Percentiles rank a stretch among this genome's conserved stretches.
Evolutionary conservation across 139 green algal species (phyloP).

Genomic region (Coelastrella sp.): DNA sequence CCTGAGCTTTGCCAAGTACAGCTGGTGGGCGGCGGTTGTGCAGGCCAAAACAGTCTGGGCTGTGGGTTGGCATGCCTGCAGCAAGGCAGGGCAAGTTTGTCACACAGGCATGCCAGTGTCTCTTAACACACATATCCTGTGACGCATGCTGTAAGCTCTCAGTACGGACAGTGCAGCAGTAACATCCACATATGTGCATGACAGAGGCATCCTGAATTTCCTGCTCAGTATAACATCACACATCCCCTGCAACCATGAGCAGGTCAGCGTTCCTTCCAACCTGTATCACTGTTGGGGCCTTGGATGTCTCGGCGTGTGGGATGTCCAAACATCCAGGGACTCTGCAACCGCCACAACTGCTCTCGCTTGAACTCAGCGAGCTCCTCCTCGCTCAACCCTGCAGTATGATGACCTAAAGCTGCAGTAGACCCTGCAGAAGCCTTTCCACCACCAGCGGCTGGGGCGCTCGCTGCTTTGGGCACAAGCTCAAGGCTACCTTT

Average conservation of each 20-base stretch:
- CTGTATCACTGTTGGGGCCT: not conserved
- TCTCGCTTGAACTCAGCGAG: conserved; percentile 14
- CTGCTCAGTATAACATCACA: too few species aligned
- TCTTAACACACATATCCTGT: not conserved
- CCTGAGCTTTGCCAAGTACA: conserved; percentile 51
- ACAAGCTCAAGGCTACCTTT: conserved; percentile 57
- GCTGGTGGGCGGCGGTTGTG: conserved; percentile 41
- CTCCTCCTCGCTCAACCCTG: not conserved
- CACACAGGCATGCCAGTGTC: not conserved
- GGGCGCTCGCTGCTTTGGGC: conserved; percentile 26
- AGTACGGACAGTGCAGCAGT: too few species aligned
- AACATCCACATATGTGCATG: too few species aligned
- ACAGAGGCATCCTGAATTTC: too few species aligned
- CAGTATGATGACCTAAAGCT: too few species aligned
- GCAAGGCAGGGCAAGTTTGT: not conserved
- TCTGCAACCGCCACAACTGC: conserved; percentile 55
- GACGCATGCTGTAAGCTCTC: too few species aligned
- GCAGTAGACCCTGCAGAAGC: conserved; percentile 12
- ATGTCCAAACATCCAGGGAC: conserved; percentile 57
- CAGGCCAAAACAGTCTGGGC: conserved; percentile 55
- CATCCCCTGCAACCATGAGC: too few species aligned
- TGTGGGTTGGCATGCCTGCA: conserved; percentile 38
- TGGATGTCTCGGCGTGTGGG: conserved; percentile 14
- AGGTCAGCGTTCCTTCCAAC: too few species aligned
- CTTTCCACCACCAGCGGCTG: conserved; percentile 13